These are phyloP conservation scores for Colletotrichum higginsianum DNA, from an alignment of 2,329 filamentous ascomycete species.

Conservation along the genomic window DNA sequence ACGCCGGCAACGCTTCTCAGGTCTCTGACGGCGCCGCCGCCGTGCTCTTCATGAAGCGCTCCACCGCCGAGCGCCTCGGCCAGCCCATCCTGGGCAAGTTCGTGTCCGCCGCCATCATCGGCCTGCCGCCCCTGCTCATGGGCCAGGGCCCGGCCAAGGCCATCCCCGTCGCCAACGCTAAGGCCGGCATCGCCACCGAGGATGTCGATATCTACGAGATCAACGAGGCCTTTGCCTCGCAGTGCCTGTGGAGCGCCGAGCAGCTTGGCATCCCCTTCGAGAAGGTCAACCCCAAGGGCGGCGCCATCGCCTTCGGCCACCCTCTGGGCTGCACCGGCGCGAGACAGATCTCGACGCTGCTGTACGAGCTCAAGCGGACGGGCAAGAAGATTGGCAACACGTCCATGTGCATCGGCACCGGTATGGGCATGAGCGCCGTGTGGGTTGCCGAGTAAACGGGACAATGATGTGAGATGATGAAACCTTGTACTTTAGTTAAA, in stretches of 20 bases:
- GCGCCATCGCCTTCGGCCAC: constrained; percentile 96
- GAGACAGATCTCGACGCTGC: constrained; percentile 90
- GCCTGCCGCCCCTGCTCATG: constrained; percentile 95
- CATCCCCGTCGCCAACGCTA: constrained; percentile 91
- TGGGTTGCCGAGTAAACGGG: constrained; percentile 88
- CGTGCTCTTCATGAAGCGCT: constrained; percentile 95
- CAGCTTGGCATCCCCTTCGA: constrained; percentile 85
- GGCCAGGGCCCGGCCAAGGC: constrained; percentile 96
- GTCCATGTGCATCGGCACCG: constrained; percentile 96
- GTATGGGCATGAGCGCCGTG: constrained; percentile 97
- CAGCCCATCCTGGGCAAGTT: constrained; percentile 95
- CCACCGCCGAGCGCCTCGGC: constrained; percentile 88
- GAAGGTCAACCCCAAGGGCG: constrained; percentile 98
- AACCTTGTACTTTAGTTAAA: constrained; percentile 34
- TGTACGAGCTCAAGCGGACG: constrained; percentile 90
- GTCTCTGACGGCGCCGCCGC: constrained; percentile 97
- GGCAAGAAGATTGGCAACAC: constrained; percentile 90
- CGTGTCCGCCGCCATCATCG: constrained; percentile 86
- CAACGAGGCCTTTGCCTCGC: constrained; percentile 97
- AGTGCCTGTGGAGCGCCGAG: constrained; percentile 94
- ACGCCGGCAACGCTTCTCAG: constrained; percentile 96
- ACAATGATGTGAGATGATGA: background rate
- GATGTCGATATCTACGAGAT: constrained; percentile 99
- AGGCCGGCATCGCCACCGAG: constrained; percentile 87
- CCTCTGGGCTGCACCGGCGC: constrained; percentile 95